Evolutionary conservation across 495 filamentous ascomycete genomes (phyloP).

Genomic region (Neurospora tetraspora): DNA sequence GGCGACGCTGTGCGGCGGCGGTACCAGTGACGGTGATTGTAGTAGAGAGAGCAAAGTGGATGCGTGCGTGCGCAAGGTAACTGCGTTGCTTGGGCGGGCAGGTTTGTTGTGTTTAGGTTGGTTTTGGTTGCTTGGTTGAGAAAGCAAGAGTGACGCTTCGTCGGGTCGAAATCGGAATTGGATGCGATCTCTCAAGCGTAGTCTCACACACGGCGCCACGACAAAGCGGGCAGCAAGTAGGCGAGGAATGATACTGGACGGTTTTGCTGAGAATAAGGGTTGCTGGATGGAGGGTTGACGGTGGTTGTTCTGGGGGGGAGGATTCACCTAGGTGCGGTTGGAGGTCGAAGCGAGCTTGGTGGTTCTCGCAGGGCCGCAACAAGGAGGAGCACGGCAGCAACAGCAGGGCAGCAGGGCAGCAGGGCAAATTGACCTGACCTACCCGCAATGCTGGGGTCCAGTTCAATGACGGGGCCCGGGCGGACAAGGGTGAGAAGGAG

Average conservation of each 20-base stretch:
- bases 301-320: background rate
- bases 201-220: background rate
- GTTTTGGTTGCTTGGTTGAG: background rate
- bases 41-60: background rate
- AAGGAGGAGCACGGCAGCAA: background rate
- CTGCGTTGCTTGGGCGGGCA: background rate
- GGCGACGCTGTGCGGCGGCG: conserved; percentile 1
- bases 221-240: background rate
- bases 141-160: conserved; percentile 3
- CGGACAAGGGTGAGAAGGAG: background rate
- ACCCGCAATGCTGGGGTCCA: background rate
- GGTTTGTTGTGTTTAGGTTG: conserved; percentile 6
- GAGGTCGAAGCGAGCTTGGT: background rate
- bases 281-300: conserved; percentile 5
- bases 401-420: background rate
- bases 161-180: conserved; percentile 1
- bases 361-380: background rate
- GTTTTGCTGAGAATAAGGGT: conserved; percentile 5
- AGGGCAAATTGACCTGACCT: background rate
- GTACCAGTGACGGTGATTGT: background rate
- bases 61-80: conserved; percentile 2
- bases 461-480: background rate
- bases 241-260: conserved; percentile 4
- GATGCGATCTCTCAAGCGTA: conserved; percentile 1
- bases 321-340: background rate